Base-by-base conservation (phyloP, 1,284 basidiomycete genomes). In the Boletus subluridellus region DNA sequence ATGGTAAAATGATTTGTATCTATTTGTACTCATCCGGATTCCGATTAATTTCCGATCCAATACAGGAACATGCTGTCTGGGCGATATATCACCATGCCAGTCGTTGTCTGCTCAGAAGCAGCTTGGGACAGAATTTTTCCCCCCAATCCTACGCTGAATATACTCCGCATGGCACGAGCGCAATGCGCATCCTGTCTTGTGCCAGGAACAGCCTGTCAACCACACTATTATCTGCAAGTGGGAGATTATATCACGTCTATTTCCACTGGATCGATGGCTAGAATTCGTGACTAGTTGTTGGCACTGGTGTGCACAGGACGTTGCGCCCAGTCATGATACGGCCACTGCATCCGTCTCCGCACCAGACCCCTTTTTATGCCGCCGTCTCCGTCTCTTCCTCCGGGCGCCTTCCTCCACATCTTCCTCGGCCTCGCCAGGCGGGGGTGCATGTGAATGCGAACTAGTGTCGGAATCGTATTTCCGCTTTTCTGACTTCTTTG, bases 311-410 rank as follows among this genome's bases (percentile, higher is more conserved):
- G n/a, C 15, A 39, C 34, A 5, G 15, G 24, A 30, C 17, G 11
- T n/a, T 14, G 49, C 21, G 11, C 21, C 37, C n/a, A 12, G 7
- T 67, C 55, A 67, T 46, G 55, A 56, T 6, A 49, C 26, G 21
- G 35, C 21, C 24, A 12, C 41, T 10, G 30, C 52, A 39, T 39
- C 58, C 14, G 8, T 45, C 15, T 24, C 45, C 34, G 3, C 45
- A 41, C 46, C 44, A 28, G 60, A 46, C 8, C 49, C 47, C 30
- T 68, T 77, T 60, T 72, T 78, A 53, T 78, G 74, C 51, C 69
- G 68, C 59, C 76, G 73, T 46, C 73, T 71, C 60, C 72, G 74
- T 56, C 70, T 79, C 62, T 73, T 79, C 60, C 60, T 67, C 2
- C 52, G 63, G 10, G 45, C 14, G 7, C 54, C 58, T 5, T 61